Evolutionary conservation across 305 asterid species (phyloP).

Genomic region (Stenogyne calaminthoides): DNA sequence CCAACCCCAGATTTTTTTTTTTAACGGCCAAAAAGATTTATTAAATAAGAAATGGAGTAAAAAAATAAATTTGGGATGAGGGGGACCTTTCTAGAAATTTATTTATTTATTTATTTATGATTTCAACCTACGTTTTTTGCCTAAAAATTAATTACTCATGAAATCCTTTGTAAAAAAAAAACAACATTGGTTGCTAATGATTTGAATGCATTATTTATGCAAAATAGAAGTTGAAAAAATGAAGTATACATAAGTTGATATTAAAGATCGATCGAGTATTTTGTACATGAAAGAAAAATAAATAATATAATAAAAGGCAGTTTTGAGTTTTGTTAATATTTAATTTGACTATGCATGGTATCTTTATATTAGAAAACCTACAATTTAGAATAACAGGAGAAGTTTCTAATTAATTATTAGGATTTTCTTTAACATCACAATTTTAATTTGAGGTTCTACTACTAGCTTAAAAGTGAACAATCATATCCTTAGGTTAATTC

Average conservation of each 20-base stretch:
- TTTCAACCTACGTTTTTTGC: conserved; percentile 23
- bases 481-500: no score
- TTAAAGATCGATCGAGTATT: background rate
- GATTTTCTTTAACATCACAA: no score
- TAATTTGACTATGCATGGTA: background rate
- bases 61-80: background rate
- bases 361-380: background rate
- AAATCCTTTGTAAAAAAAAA: background rate
- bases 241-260: background rate
- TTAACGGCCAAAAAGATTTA: no score
- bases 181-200: background rate
- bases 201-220: background rate
- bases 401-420: no score
- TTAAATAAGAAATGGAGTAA: no score
- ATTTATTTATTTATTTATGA: conserved; percentile 7
- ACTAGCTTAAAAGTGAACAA: no score
- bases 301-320: background rate
- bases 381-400: background rate
- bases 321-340: no score
- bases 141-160: conserved; percentile 13
- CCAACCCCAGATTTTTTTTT: no score
- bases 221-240: background rate
- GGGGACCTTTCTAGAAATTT: conserved; percentile 11
- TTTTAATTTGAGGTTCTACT: no score
- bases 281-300: background rate